A percentile compares a stretch with the other conserved stretches of the same genome.
These are phyloP conservation scores for Kodamaea suecica DNA, from an alignment of 1,139 yeast genomes.

Conservation along the genomic window DNA sequence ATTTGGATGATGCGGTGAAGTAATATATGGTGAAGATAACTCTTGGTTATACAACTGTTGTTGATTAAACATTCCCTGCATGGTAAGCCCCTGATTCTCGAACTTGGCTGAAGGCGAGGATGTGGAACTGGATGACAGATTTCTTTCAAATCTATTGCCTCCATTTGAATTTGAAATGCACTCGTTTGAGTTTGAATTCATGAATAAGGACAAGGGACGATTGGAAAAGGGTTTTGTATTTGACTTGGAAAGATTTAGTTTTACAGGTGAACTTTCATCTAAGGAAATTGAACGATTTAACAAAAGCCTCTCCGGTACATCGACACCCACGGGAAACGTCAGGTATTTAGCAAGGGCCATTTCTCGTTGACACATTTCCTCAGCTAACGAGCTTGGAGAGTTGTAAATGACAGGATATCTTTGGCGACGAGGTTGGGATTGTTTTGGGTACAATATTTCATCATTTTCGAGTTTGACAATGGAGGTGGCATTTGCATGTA, in stretches of 20 bases:
- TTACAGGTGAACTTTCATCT: not conserved
- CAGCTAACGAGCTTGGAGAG: not conserved
- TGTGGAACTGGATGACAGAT: conserved; percentile 14
- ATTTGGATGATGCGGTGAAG: no score
- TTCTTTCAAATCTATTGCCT: not conserved
- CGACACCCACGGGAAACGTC: conserved; percentile 1
- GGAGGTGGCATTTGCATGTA: no score
- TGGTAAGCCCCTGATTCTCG: conserved; percentile 29
- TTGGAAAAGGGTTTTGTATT: not conserved
- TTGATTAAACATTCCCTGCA: no score
- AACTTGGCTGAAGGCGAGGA: conserved; percentile 28
- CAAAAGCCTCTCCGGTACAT: not conserved
- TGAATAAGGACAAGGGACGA: conserved; percentile 1
- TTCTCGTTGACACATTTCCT: conserved; percentile 1
- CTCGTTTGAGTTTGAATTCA: not conserved
- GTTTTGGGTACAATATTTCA: not conserved
- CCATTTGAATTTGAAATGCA: no score
- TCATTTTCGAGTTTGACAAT: not conserved
- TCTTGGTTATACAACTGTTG: no score
- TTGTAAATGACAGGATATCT: not conserved
- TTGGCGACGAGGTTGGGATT: not conserved
- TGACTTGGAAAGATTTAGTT: not conserved
- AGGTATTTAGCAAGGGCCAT: not conserved
- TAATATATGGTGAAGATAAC: not conserved
- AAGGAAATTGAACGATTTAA: not conserved